A percentile compares a stretch with the other conserved stretches of the same genome.
Conservation (phyloP, 495 filamentous ascomycete species). For the Friedmanniomyces simplex region DNA sequence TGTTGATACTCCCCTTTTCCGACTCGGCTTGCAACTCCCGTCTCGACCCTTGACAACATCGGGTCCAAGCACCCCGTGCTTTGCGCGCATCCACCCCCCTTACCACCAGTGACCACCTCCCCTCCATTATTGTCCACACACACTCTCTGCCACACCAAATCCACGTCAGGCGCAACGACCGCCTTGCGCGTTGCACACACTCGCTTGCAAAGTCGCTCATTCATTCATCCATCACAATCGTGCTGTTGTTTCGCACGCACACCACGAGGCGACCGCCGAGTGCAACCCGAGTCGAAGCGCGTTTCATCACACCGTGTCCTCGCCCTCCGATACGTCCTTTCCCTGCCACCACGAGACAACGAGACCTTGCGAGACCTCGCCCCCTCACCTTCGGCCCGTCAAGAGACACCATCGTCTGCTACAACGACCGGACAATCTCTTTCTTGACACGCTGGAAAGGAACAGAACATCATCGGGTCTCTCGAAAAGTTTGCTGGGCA, state of each 20-base stretch:
- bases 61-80: neutral
- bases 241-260: neutral
- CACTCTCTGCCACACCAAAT: neutral
- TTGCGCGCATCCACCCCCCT: neutral
- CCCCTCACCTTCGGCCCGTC: neutral
- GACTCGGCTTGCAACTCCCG: too few relatives aligned
- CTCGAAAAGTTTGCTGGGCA: neutral
- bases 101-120: neutral
- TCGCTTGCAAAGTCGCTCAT: neutral
- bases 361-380: neutral
- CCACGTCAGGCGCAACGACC: neutral
- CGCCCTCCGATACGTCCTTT: neutral
- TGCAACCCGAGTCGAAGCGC: neutral
- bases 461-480: too few relatives aligned
- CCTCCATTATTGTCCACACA: neutral
- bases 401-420: neutral
- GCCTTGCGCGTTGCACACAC: neutral
- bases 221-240: neutral
- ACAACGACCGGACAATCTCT: too few relatives aligned
- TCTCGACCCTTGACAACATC: too few relatives aligned
- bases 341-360: neutral
- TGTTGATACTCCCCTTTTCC: too few relatives aligned
- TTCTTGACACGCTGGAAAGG: too few relatives aligned
- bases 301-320: slow-evolving; percentile 1
- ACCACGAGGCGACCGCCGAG: neutral